These are phyloP conservation scores for Cladophialophora carrionii DNA, from an alignment of 2,329 filamentous ascomycete species.

Conservation along the genomic window DNA sequence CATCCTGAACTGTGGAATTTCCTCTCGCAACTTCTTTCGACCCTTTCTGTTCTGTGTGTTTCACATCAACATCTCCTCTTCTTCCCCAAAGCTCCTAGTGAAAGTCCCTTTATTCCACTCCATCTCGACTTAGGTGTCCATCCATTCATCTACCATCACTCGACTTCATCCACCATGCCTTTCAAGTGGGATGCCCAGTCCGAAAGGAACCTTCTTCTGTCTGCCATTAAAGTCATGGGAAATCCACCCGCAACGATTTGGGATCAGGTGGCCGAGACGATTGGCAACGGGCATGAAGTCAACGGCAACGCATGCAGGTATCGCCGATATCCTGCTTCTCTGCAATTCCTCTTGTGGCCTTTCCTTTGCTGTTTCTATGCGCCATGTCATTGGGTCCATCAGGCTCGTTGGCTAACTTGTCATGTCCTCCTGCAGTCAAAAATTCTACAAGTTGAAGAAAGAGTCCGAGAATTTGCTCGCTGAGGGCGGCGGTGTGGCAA, in stretches of 20 bases:
- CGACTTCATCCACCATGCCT: slow-evolving; percentile 27
- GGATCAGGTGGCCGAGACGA: slow-evolving; percentile 35
- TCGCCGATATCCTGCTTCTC: not conserved
- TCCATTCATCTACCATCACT: not conserved
- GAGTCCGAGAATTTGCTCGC: slow-evolving; percentile 33
- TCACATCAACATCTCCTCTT: not conserved
- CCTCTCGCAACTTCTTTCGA: not conserved
- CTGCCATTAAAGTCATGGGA: slow-evolving; percentile 25
- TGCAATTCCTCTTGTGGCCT: not conserved
- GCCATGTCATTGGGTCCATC: not conserved
- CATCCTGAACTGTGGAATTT: not conserved
- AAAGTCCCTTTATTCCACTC: not conserved
- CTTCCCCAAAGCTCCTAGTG: not conserved
- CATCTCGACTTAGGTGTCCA: not conserved
- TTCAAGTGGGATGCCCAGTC: slow-evolving; percentile 34
- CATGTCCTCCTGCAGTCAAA: slow-evolving; percentile 30
- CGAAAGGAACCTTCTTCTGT: slow-evolving; percentile 33
- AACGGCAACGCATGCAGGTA: slow-evolving; percentile 37
- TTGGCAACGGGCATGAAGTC: slow-evolving; percentile 27
- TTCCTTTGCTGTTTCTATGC: not conserved
- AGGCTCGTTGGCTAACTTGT: slow-evolving; percentile 22
- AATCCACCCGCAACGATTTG: slow-evolving; percentile 30
- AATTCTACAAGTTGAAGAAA: slow-evolving; percentile 39
- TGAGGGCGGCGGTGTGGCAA: slow-evolving; percentile 13
- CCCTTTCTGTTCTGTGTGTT: not conserved